Conservation (phyloP, 108 stramenopile genomes). For the Stephanodiscus minutulus region DNA sequence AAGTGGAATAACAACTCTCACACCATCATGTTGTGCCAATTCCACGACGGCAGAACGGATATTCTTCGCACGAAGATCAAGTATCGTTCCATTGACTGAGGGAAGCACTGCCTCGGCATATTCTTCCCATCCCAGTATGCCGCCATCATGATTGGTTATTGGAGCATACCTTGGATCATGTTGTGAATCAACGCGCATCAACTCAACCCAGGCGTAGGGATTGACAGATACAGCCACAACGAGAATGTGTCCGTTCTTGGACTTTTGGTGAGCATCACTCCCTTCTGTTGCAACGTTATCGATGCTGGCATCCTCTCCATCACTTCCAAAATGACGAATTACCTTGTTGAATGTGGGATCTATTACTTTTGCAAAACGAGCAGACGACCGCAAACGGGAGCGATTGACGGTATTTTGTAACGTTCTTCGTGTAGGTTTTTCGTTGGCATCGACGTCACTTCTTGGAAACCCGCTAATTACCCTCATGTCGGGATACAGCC, state of each 20-base stretch:
- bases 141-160: neutral
- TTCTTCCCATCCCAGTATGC: slow-evolving; percentile 32
- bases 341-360: slow-evolving; percentile 1
- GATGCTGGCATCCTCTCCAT: neutral
- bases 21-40: slow-evolving; percentile 40
- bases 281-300: neutral
- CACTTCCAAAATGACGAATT: slow-evolving; percentile 7
- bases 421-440: slow-evolving; percentile 3
- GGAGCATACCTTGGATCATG: slow-evolving; percentile 31
- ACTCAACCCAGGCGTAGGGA: slow-evolving; percentile 64
- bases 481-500: slow-evolving; percentile 29
- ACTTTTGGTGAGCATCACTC: neutral
- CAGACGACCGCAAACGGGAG: neutral
- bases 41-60: slow-evolving; percentile 55
- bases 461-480: slow-evolving; percentile 24
- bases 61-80: slow-evolving; percentile 56
- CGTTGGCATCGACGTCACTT: neutral
- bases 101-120: slow-evolving; percentile 27
- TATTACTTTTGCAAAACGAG: slow-evolving; percentile 9
- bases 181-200: slow-evolving; percentile 52
- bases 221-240: slow-evolving; percentile 48
- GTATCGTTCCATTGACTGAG: slow-evolving; percentile 51
- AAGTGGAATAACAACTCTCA: slow-evolving; percentile 49
- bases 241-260: slow-evolving; percentile 19
- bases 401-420: slow-evolving; percentile 12